Base-by-base conservation (phyloP, 176 grass and related monocot genomes). In the Leersia perrieri region DNA sequence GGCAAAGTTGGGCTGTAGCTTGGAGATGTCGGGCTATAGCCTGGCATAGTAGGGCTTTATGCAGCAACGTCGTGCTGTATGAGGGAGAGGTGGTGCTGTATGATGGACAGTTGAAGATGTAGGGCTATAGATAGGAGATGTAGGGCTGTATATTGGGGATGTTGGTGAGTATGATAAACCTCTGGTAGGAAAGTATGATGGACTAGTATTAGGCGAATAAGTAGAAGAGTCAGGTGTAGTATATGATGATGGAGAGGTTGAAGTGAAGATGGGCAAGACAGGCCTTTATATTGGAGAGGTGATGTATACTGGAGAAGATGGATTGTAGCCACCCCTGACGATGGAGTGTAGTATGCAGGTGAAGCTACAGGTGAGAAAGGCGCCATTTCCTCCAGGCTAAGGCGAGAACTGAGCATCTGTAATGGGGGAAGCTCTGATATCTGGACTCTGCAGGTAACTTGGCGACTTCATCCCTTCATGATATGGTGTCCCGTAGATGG, bases 381-480 rank as follows among this genome's bases (percentile, higher is more conserved):
- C n/a, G 86, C 86, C 95, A 98, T n/a, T 98, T 30, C 80, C 88
- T 61, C 88, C 88, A 80, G 91, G 92, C 88, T 98, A 98, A 27
- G 95, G 95, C 25, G 95, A 98, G 80, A 98, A 98, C 22, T 81
- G 85, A 73, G 92, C 95, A 84, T 95, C 92, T 49, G 88, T 78
- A 77, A 94, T 98, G 7, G 95, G 95, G n/a, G 95, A 98, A 80
- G 95, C 84, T 29, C 92, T 90, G 53, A 93, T 78, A 75, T 98
- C 95, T 31, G 92, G 92, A 84, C 95, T 98, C 63, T 93, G 53
- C 74, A 98, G 81, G 72, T 91, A 93, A 79, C 88, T 98, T 66
- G 95, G 95, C 4, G 95, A 95, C 92, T 95, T 98, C 90, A 98
- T 98, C 75, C 92, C 92, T 85, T 98, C 92, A 68, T 89, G 86